phyloP scores from a whole-genome alignment of 306 rosid species.

The Fragaria vesca region DNA sequence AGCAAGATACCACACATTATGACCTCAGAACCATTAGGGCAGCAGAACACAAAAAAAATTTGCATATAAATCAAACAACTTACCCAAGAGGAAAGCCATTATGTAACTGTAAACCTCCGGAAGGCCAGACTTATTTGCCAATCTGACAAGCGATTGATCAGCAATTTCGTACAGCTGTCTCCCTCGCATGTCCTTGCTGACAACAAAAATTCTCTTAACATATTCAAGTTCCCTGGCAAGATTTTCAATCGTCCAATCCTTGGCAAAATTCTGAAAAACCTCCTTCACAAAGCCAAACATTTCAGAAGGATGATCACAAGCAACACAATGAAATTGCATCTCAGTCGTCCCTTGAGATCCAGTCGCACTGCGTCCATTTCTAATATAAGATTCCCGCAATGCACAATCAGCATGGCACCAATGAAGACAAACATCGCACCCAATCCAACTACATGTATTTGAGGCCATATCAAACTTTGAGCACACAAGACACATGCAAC shows the following conservation, averaged over 20 bases:
- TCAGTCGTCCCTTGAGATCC: slow-evolving; percentile 71
- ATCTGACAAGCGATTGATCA: slow-evolving; percentile 61
- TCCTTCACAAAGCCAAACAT: slow-evolving; percentile 99
- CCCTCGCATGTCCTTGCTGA: slow-evolving; percentile 90
- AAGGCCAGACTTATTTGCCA: slow-evolving; percentile 63
- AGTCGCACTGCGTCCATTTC: slow-evolving; percentile 74
- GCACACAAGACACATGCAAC: slow-evolving; percentile 95
- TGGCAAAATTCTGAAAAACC: slow-evolving; percentile 85
- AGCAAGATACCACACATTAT: background rate
- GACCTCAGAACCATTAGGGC: background rate
- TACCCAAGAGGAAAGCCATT: slow-evolving; percentile 80
- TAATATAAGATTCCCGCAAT: slow-evolving; percentile 75
- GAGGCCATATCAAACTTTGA: slow-evolving; percentile 91
- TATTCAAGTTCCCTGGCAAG: slow-evolving; percentile 83
- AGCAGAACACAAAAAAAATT: background rate
- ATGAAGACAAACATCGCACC: slow-evolving; percentile 97
- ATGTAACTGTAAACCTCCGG: slow-evolving; percentile 69
- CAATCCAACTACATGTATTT: slow-evolving; percentile 94
- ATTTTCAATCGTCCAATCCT: slow-evolving; percentile 81
- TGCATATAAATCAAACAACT: slow-evolving; percentile 26
- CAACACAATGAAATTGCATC: slow-evolving; percentile 98
- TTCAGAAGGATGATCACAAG: slow-evolving; percentile 98
- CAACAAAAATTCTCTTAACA: slow-evolving; percentile 81
- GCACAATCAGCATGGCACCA: slow-evolving; percentile 98
- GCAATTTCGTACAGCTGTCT: slow-evolving; percentile 72